Conservation (phyloP, 1,284 basidiomycete species). For the Leccinum angustisporum region DNA sequence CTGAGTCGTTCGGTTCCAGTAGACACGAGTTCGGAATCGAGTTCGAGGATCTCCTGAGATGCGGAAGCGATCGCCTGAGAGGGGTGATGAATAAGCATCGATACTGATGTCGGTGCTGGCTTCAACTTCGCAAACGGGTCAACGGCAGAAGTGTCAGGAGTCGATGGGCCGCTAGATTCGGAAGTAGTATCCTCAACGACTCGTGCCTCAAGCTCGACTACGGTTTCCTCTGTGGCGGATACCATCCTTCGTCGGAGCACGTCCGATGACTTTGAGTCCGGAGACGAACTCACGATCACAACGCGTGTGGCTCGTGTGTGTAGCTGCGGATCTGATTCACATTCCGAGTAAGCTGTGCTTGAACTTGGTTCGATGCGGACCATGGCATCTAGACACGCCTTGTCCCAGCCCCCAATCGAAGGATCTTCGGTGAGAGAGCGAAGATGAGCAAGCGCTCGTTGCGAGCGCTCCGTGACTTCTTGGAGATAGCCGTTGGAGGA, state of each 20-base stretch:
- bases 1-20: slow-evolving; percentile 63
- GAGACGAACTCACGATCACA: slow-evolving; percentile 43
- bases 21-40: slow-evolving; percentile 77
- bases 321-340: slow-evolving; percentile 25
- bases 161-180: slow-evolving; percentile 6
- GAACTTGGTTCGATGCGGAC: slow-evolving; percentile 29
- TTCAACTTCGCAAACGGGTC: slow-evolving; percentile 1
- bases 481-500: slow-evolving; percentile 87
- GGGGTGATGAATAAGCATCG: slow-evolving; percentile 75
- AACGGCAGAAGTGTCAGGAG: slow-evolving; percentile 2
- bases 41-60: slow-evolving; percentile 75
- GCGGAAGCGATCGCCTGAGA: slow-evolving; percentile 65
- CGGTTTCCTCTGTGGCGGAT: slow-evolving; percentile 32
- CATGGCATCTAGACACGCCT: slow-evolving; percentile 50
- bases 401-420: slow-evolving; percentile 60
- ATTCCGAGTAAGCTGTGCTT: slow-evolving; percentile 26
- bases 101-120: slow-evolving; percentile 35
- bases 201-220: slow-evolving; percentile 7
- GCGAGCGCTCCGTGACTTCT: slow-evolving; percentile 48
- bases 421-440: slow-evolving; percentile 43
- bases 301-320: slow-evolving; percentile 39
- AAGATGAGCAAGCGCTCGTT: slow-evolving; percentile 45
- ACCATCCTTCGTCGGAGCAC: slow-evolving; percentile 56
- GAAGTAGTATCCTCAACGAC: slow-evolving; percentile 2
- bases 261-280: slow-evolving; percentile 53